These are phyloP conservation scores for Trichosporon sp. DNA, from an alignment of 1,284 basidiomycete genomes.

Conservation along the genomic window DNA sequence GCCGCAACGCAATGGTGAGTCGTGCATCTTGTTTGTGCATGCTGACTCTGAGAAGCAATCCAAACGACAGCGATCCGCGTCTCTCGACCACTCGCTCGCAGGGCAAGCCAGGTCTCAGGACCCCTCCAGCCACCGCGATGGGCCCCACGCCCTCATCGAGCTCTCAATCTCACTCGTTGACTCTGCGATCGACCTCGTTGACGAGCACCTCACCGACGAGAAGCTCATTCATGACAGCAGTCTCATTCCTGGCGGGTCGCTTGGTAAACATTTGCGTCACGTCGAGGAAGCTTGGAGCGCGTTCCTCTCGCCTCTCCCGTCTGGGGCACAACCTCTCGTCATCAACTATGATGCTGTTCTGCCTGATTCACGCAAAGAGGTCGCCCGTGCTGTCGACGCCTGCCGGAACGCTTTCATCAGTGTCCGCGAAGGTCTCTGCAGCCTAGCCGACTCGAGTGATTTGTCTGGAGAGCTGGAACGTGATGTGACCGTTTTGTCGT, in stretches of 20 bases:
- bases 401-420: constrained; percentile 38
- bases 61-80: constrained; percentile 13
- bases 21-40: too few species aligned
- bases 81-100: constrained; percentile 7
- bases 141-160: constrained; percentile 15
- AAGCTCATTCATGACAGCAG: constrained; percentile 41
- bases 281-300: constrained; percentile 51
- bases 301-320: constrained; percentile 36
- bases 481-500: constrained; percentile 42
- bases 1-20: background rate
- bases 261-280: constrained; percentile 54
- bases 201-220: constrained; percentile 41
- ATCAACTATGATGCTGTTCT: constrained; percentile 52
- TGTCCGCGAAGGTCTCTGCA: constrained; percentile 37
- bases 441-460: constrained; percentile 33
- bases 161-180: constrained; percentile 32
- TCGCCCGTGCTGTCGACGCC: constrained; percentile 38
- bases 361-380: constrained; percentile 33
- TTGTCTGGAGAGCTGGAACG: constrained; percentile 37
- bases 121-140: constrained; percentile 1
- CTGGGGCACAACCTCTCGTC: constrained; percentile 27
- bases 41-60: background rate
- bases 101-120: constrained; percentile 1
- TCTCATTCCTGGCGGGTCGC: constrained; percentile 49
- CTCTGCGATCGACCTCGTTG: constrained; percentile 45